phyloP scores from a whole-genome alignment of 208 protist species.

The Phytomonas sp. region DNA sequence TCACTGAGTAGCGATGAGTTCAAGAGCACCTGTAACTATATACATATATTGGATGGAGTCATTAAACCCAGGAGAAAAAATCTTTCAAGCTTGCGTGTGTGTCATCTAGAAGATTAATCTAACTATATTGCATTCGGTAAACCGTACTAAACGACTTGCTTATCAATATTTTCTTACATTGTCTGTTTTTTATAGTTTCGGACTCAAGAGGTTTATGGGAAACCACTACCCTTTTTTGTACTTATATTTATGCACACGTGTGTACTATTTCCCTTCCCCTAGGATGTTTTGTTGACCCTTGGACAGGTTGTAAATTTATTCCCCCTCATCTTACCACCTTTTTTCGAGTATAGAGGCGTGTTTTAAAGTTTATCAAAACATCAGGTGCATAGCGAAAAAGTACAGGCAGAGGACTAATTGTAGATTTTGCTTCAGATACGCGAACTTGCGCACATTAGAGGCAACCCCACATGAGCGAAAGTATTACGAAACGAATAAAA shows the following conservation, averaged over 20 bases:
- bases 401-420: not conserved
- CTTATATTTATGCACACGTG: not conserved
- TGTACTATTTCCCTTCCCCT: not conserved
- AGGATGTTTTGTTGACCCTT: slow-evolving; percentile 8
- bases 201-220: not conserved
- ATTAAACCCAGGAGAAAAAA: not conserved
- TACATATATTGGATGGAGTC: not conserved
- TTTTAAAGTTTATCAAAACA: slow-evolving; percentile 6
- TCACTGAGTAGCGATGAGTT: not conserved
- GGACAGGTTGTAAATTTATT: slow-evolving; percentile 2
- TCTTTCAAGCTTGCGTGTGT: not conserved
- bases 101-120: not conserved
- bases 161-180: not conserved
- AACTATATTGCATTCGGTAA: not conserved
- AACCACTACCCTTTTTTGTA: not conserved
- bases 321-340: slow-evolving; percentile 11
- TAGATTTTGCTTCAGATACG: not conserved
- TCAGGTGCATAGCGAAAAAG: not conserved
- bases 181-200: not conserved
- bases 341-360: not conserved
- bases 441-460: not conserved
- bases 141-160: not conserved
- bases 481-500: not conserved
- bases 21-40: not conserved
- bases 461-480: not conserved